Percentiles rank a stretch among this genome's conserved stretches.
Conservation (phyloP, 495 filamentous ascomycete genomes). For the Ascodesmis nigricans region DNA sequence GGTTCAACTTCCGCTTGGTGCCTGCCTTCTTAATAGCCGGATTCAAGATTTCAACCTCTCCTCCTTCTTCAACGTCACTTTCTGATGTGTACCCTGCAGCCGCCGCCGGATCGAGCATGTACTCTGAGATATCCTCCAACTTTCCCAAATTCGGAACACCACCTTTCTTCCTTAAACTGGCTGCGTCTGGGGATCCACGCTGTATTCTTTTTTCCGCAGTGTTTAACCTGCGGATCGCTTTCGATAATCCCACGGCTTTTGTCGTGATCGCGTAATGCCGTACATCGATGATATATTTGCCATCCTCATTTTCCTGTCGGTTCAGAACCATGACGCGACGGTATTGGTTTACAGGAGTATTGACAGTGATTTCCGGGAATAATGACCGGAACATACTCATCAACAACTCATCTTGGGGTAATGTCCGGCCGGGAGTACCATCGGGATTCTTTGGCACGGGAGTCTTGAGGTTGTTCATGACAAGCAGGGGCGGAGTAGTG, state of each 20-base stretch:
- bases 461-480: conserved; percentile 92
- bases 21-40: conserved; percentile 23
- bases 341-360: conserved; percentile 74
- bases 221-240: conserved; percentile 59
- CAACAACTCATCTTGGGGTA: conserved; percentile 78
- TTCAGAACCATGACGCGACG: conserved; percentile 77
- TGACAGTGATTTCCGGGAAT: conserved; percentile 88
- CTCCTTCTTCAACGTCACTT: conserved; percentile 80
- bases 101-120: conserved; percentile 63
- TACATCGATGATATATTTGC: conserved; percentile 66
- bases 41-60: conserved; percentile 68
- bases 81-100: conserved; percentile 74
- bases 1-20: conserved; percentile 11
- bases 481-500: conserved; percentile 59
- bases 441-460: conserved; percentile 37
- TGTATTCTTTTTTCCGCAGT: conserved; percentile 51
- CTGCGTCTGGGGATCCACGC: background rate
- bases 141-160: conserved; percentile 73
- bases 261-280: conserved; percentile 91
- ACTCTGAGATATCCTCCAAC: conserved; percentile 85
- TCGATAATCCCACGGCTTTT: conserved; percentile 61
- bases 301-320: conserved; percentile 34
- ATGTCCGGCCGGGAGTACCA: conserved; percentile 40
- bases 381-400: conserved; percentile 91
- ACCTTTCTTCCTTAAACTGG: conserved; percentile 27